Conservation (phyloP, 306 rosid species). For the Vicia faba region DNA sequence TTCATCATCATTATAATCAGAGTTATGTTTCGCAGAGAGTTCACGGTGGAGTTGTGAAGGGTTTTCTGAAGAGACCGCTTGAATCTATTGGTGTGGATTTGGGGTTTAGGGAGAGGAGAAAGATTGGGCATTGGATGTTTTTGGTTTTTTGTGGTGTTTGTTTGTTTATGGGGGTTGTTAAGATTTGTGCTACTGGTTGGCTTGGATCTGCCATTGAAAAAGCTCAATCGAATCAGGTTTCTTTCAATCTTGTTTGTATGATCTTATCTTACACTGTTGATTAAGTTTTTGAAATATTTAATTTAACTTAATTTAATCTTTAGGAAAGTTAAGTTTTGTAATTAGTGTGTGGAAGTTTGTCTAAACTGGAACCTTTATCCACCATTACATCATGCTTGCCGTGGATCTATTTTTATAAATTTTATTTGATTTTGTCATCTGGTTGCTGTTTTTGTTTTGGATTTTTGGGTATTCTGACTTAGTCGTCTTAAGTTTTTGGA, state of each 20-base stretch:
- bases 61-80: slow-evolving; percentile 57
- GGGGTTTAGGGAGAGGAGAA: slow-evolving; percentile 71
- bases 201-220: slow-evolving; percentile 85
- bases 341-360: slow-evolving; percentile 20
- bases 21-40: slow-evolving; percentile 61
- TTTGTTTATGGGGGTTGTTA: slow-evolving; percentile 77
- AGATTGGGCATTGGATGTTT: slow-evolving; percentile 91
- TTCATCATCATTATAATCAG: slow-evolving; percentile 46
- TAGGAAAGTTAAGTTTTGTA: slow-evolving; percentile 16
- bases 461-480: slow-evolving; percentile 1
- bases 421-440: slow-evolving; percentile 28
- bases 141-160: slow-evolving; percentile 79
- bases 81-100: slow-evolving; percentile 64
- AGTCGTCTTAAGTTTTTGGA: too few species aligned
- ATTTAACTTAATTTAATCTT: not conserved
- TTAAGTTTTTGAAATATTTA: slow-evolving; percentile 1
- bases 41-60: slow-evolving; percentile 49
- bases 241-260: not conserved
- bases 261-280: too few species aligned
- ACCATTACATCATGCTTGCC: slow-evolving; percentile 6
- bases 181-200: slow-evolving; percentile 97
- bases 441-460: slow-evolving; percentile 10
- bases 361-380: slow-evolving; percentile 3
- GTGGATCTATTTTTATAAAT: slow-evolving; percentile 7
- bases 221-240: slow-evolving; percentile 63